A percentile compares a stretch with the other conserved stretches of the same genome.
Evolutionary conservation across 2,329 filamentous ascomycete genomes (phyloP).

Genomic region (Aspergillus fischeri): DNA sequence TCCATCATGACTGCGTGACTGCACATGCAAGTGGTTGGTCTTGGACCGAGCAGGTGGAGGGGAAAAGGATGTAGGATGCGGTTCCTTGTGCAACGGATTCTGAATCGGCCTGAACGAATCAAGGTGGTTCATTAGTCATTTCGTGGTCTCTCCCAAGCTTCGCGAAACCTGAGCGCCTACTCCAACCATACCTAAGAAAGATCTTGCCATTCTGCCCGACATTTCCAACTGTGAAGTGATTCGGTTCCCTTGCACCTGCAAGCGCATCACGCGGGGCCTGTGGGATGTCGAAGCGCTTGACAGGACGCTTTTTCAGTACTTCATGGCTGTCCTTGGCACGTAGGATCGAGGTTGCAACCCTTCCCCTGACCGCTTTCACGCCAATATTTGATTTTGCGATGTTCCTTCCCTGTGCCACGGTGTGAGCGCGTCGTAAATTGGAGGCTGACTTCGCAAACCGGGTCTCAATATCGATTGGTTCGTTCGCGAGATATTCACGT

Average conservation of each 20-base stretch:
- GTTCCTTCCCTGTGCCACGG: slow-evolving; percentile 33
- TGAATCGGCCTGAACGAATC: slow-evolving; percentile 29
- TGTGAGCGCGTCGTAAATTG: slow-evolving; percentile 36
- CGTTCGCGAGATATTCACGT: slow-evolving; percentile 13
- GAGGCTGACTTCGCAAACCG: slow-evolving; percentile 18
- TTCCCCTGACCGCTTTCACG: slow-evolving; percentile 30
- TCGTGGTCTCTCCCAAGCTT: slow-evolving; percentile 9
- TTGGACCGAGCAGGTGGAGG: slow-evolving; percentile 56
- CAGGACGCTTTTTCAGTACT: slow-evolving; percentile 36
- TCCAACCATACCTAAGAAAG: slow-evolving; percentile 63
- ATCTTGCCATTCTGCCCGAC: slow-evolving; percentile 80
- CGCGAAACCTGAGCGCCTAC: slow-evolving; percentile 11
- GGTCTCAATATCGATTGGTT: slow-evolving; percentile 10
- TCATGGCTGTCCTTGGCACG: slow-evolving; percentile 53
- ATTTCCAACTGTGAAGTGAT: slow-evolving; percentile 75
- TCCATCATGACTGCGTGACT: slow-evolving; percentile 24
- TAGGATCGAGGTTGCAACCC: slow-evolving; percentile 32
- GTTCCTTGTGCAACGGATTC: slow-evolving; percentile 30
- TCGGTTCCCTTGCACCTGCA: slow-evolving; percentile 60
- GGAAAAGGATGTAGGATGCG: slow-evolving; percentile 29
- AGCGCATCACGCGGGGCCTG: slow-evolving; percentile 53
- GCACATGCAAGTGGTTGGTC: slow-evolving; percentile 49
- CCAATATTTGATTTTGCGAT: slow-evolving; percentile 27
- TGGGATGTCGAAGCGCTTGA: slow-evolving; percentile 46
- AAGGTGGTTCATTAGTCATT: slow-evolving; percentile 5